These are phyloP conservation scores for Aspergillus uvarum DNA, from an alignment of 2,329 filamentous ascomycete genomes.

Conservation along the genomic window DNA sequence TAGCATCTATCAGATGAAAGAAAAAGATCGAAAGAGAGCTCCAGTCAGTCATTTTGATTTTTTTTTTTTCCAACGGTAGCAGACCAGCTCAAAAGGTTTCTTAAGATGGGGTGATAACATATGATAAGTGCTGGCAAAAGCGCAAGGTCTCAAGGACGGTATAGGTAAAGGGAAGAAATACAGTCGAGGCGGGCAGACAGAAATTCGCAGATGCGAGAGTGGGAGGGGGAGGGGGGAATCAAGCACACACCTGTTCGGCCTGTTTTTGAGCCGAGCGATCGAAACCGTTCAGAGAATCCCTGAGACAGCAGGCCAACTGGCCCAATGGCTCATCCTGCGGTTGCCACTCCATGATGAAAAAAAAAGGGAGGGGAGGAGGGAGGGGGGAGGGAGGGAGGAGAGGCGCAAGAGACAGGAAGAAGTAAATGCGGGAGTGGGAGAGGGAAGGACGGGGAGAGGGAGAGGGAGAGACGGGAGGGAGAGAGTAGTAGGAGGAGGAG, in stretches of 20 bases:
- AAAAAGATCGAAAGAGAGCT: slow-evolving; percentile 1
- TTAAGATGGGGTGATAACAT: background rate
- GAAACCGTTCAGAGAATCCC: slow-evolving; percentile 85
- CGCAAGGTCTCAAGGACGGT: background rate
- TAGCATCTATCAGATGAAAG: slow-evolving; percentile 69
- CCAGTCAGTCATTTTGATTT: slow-evolving; percentile 20
- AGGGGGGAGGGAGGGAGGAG: background rate
- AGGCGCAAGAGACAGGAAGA: slow-evolving; percentile 7
- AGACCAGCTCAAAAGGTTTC: slow-evolving; percentile 5
- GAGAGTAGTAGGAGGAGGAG: background rate
- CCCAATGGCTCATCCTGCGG: slow-evolving; percentile 80
- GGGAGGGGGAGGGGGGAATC: slow-evolving; percentile 3
- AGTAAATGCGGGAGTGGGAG: slow-evolving; percentile 12
- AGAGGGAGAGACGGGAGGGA: slow-evolving; percentile 11
- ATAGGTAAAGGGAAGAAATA: background rate
- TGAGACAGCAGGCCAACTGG: slow-evolving; percentile 85
- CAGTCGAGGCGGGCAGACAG: slow-evolving; percentile 7
- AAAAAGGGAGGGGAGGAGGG: slow-evolving; percentile 7
- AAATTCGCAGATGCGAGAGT: slow-evolving; percentile 9
- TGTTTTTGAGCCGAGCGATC: slow-evolving; percentile 80
- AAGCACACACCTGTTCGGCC: slow-evolving; percentile 72
- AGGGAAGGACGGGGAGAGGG: slow-evolving; percentile 11
- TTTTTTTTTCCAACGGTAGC: slow-evolving; percentile 1
- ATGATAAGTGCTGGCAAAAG: background rate
- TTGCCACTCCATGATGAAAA: slow-evolving; percentile 77